These are phyloP conservation scores for Allium fistulosum DNA, from an alignment of 106 monocot species.

Conservation along the genomic window DNA sequence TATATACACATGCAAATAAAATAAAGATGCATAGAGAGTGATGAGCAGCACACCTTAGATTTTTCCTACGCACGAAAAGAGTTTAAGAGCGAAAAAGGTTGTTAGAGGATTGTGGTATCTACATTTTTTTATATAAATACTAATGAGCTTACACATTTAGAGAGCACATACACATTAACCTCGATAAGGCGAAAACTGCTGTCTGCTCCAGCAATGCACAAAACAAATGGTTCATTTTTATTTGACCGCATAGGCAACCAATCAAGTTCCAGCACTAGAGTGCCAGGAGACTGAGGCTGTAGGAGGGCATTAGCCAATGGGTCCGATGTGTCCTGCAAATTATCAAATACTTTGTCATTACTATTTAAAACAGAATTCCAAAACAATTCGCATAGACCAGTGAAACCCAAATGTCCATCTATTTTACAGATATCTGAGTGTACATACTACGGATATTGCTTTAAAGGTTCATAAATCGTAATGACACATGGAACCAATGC, in stretches of 20 bases:
- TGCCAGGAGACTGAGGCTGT: conserved; percentile 92
- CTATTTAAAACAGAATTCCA: too few species aligned
- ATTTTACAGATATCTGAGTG: too few species aligned
- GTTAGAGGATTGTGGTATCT: not conserved
- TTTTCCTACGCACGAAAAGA: not conserved
- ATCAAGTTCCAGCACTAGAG: conserved; percentile 97
- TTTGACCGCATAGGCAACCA: conserved; percentile 79
- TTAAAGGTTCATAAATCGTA: too few species aligned
- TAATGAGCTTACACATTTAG: not conserved
- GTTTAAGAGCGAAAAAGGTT: conserved; percentile 1
- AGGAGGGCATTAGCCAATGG: conserved; percentile 89
- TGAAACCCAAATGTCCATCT: too few species aligned
- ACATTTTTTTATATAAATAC: not conserved
- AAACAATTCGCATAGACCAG: too few species aligned
- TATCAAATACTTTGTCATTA: not conserved
- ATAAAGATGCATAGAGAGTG: too few species aligned
- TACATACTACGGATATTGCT: too few species aligned
- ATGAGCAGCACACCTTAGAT: too few species aligned
- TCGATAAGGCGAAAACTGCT: conserved; percentile 98
- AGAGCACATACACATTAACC: conserved; percentile 73
- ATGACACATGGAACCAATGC: too few species aligned
- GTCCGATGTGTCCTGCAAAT: conserved; percentile 84
- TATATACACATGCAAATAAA: too few species aligned
- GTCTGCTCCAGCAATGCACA: conserved; percentile 96
- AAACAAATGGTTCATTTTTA: conserved; percentile 77